Evolutionary conservation across 2,329 filamentous ascomycete species (phyloP).

Genomic region (Hypoxylon sp.): DNA sequence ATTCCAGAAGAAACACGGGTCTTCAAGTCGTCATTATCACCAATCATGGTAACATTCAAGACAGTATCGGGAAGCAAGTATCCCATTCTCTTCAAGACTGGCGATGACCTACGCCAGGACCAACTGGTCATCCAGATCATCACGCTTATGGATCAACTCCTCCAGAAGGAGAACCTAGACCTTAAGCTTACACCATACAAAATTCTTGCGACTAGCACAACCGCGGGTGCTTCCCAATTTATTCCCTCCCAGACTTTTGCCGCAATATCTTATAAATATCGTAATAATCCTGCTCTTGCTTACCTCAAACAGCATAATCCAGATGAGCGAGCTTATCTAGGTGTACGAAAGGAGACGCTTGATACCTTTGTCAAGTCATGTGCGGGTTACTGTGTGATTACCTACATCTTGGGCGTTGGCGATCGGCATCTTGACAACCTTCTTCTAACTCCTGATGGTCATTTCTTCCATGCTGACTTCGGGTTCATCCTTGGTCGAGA

Average conservation of each 20-base stretch:
- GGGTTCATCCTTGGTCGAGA: constrained; percentile 98
- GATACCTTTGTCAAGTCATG: constrained; percentile 97
- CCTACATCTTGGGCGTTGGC: constrained; percentile 95
- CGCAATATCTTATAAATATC: constrained; percentile 86
- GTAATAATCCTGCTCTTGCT: constrained; percentile 78
- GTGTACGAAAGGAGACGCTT: constrained; percentile 91
- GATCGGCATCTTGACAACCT: constrained; percentile 97
- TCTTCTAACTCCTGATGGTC: constrained; percentile 87
- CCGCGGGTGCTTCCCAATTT: constrained; percentile 93
- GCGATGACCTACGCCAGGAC: constrained; percentile 95
- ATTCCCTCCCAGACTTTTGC: constrained; percentile 89
- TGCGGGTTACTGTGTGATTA: constrained; percentile 98
- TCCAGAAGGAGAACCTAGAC: constrained; percentile 96
- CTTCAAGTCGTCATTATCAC: constrained; percentile 95
- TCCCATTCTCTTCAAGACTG: constrained; percentile 96
- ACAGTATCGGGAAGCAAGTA: constrained; percentile 84
- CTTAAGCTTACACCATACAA: constrained; percentile 96
- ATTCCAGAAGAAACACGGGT: constrained; percentile 88
- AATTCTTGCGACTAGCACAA: constrained; percentile 92
- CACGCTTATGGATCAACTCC: constrained; percentile 94
- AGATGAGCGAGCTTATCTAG: constrained; percentile 83
- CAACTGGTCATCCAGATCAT: constrained; percentile 98
- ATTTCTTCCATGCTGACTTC: constrained; percentile 99
- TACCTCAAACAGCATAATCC: constrained; percentile 93
- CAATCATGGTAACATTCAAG: constrained; percentile 91